Percentiles rank a stretch among this genome's conserved stretches.
These are phyloP conservation scores for Cephalotrichum gorgonifer DNA, from an alignment of 2,329 filamentous ascomycete species.

Conservation along the genomic window DNA sequence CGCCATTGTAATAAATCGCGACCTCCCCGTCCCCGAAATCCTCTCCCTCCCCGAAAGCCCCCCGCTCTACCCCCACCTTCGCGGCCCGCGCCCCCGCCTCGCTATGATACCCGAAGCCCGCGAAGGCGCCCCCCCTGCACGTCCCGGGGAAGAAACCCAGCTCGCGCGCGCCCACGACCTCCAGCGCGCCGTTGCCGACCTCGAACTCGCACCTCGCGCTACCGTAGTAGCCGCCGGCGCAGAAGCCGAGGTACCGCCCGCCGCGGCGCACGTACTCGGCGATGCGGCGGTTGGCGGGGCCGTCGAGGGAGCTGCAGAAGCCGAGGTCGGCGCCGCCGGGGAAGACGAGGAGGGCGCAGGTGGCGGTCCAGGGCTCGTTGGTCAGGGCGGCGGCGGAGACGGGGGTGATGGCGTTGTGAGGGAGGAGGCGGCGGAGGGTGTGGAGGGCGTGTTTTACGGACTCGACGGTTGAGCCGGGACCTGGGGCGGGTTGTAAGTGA, in stretches of 20 bases:
- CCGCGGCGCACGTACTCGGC: constrained; percentile 75
- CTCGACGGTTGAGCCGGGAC: constrained; percentile 74
- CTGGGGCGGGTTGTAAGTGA: too few species aligned
- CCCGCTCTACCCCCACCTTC: constrained; percentile 53
- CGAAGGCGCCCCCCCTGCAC: constrained; percentile 78
- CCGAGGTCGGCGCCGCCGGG: constrained; percentile 90
- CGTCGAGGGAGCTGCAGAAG: constrained; percentile 82
- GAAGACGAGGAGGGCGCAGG: constrained; percentile 82
- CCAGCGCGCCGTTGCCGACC: constrained; percentile 67
- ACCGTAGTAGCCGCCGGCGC: constrained; percentile 91
- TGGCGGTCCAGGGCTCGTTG: constrained; percentile 82
- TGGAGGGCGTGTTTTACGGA: constrained; percentile 85
- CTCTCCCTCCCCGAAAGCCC: constrained; percentile 37
- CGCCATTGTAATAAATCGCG: constrained; percentile 83
- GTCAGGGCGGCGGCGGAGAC: constrained; percentile 68
- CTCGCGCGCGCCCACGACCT: constrained; percentile 78
- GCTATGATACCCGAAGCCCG: constrained; percentile 82
- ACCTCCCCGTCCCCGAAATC: constrained; percentile 49
- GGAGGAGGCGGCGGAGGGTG: constrained; percentile 73
- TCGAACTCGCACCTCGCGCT: constrained; percentile 80
- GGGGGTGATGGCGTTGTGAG: constrained; percentile 87
- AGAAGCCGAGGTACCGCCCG: constrained; percentile 81
- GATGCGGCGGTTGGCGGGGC: constrained; percentile 76
- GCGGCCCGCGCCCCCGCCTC: constrained; percentile 73
- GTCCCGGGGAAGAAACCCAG: constrained; percentile 79